Evolutionary conservation across 208 protist genomes (phyloP).

Genomic region (Hexamita inflata): DNA sequence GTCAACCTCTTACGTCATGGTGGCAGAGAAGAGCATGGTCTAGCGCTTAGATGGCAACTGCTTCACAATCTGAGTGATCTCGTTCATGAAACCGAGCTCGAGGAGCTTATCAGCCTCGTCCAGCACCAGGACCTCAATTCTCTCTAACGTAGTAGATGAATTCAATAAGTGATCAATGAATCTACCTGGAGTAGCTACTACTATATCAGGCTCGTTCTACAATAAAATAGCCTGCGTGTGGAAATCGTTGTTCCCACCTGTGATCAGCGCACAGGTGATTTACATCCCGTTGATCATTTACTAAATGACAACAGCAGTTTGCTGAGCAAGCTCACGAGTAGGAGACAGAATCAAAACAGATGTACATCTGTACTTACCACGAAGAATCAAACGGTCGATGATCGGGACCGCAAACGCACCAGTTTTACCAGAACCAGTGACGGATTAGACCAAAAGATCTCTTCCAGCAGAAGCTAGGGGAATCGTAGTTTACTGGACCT

Average conservation of each 20-base stretch:
- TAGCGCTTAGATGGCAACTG: neutral
- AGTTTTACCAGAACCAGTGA: constrained; percentile 75
- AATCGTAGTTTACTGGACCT: too few relatives aligned
- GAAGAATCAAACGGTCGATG: constrained; percentile 48
- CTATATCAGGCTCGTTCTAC: constrained; percentile 46
- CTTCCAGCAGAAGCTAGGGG: too few relatives aligned
- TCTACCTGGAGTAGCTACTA: constrained; percentile 72
- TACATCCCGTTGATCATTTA: neutral
- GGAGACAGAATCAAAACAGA: constrained; percentile 64
- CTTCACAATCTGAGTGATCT: neutral
- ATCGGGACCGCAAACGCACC: constrained; percentile 70
- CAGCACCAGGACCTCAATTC: neutral
- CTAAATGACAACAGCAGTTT: constrained; percentile 64
- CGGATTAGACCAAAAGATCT: constrained; percentile 65
- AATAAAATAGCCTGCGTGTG: neutral
- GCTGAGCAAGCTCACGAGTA: constrained; percentile 84
- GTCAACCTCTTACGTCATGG: neutral
- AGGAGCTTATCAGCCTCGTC: constrained; percentile 19
- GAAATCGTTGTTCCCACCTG: neutral
- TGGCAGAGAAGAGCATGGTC: constrained; percentile 18
- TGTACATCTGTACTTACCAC: neutral
- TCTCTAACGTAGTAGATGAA: neutral
- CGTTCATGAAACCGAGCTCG: neutral
- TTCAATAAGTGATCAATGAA: constrained; percentile 79
- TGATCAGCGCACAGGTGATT: neutral